A percentile compares a stretch with the other conserved stretches of the same genome.
phyloP scores from a whole-genome alignment of 371 early-diverging fungal genomes.

The Umbelopsis sp. region DNA sequence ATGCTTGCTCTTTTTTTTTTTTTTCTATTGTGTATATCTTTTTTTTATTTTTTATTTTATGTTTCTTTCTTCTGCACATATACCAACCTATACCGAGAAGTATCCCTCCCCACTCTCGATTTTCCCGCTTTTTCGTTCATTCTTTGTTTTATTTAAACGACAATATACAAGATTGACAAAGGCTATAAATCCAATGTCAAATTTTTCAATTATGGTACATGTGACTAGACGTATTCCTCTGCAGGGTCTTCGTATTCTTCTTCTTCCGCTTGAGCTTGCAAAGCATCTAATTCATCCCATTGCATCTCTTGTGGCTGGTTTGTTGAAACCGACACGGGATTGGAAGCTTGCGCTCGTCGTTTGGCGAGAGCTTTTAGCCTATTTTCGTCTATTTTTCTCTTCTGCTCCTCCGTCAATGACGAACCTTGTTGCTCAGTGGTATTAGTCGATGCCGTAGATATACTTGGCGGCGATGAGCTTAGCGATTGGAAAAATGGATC shows the following conservation, averaged over 20 bases:
- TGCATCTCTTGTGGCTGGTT: no score
- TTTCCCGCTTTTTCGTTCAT: not conserved
- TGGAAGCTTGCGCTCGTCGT: not conserved
- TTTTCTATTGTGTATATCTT: slow-evolving; percentile 17
- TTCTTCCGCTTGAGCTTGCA: no score
- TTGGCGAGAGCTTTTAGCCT: not conserved
- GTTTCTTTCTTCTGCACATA: slow-evolving; percentile 10
- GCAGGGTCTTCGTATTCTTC: no score
- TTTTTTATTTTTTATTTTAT: not conserved
- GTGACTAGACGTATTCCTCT: no score
- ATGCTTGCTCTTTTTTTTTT: not conserved
- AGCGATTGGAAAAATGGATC: not conserved
- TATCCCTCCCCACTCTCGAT: not conserved
- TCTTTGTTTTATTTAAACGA: not conserved
- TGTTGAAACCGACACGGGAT: no score
- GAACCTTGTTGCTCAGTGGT: not conserved
- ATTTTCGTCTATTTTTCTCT: slow-evolving; percentile 14
- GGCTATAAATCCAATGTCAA: no score
- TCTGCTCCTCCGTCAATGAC: slow-evolving; percentile 5
- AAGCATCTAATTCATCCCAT: no score
- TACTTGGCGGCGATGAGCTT: not conserved
- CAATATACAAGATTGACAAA: slow-evolving; percentile 3
- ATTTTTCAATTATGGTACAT: no score
- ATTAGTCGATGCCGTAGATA: not conserved
- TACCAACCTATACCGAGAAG: not conserved